phyloP scores from a whole-genome alignment of 2,329 filamentous ascomycete genomes.

The Aspergillus pseudonomiae region DNA sequence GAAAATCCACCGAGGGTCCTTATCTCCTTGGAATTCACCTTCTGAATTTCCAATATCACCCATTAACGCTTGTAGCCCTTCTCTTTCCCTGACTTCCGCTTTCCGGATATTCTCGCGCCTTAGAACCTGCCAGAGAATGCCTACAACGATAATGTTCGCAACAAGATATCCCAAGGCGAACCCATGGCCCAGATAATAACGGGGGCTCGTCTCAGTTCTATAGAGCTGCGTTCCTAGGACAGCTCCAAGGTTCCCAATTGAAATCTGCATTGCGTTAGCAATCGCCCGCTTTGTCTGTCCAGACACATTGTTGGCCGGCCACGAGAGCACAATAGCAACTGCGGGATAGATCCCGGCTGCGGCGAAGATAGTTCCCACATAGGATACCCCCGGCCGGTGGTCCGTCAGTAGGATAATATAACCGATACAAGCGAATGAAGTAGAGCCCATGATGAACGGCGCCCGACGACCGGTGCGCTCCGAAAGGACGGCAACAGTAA shows the following conservation, averaged over 20 bases:
- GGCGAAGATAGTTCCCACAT: constrained; percentile 64
- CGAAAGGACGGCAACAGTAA: constrained; percentile 62
- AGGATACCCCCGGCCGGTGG: constrained; percentile 59
- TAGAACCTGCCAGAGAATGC: constrained; percentile 57
- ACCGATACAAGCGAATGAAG: constrained; percentile 61
- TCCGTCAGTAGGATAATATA: constrained; percentile 64
- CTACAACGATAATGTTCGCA: constrained; percentile 60
- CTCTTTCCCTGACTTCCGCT: constrained; percentile 48
- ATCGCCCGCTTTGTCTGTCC: constrained; percentile 71
- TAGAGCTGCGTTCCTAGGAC: constrained; percentile 73
- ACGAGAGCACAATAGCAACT: constrained; percentile 64
- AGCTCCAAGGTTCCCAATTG: constrained; percentile 69
- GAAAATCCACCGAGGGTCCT: constrained; percentile 68
- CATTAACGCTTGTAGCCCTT: constrained; percentile 31
- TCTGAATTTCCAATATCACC: constrained; percentile 54
- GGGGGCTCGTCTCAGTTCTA: constrained; percentile 60
- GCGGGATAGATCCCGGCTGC: constrained; percentile 70
- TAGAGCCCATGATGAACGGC: constrained; percentile 64
- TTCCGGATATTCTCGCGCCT: constrained; percentile 61
- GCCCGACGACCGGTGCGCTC: constrained; percentile 62
- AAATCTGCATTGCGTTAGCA: constrained; percentile 72
- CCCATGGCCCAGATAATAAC: constrained; percentile 68
- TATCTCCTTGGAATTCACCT: constrained; percentile 62
- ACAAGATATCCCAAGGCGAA: constrained; percentile 67
- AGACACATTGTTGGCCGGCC: constrained; percentile 73